Evolutionary conservation across 2,329 filamentous ascomycete species (phyloP), one percentile per base, ranked within the genome.

Genomic region (Exophiala sp.): DNA sequence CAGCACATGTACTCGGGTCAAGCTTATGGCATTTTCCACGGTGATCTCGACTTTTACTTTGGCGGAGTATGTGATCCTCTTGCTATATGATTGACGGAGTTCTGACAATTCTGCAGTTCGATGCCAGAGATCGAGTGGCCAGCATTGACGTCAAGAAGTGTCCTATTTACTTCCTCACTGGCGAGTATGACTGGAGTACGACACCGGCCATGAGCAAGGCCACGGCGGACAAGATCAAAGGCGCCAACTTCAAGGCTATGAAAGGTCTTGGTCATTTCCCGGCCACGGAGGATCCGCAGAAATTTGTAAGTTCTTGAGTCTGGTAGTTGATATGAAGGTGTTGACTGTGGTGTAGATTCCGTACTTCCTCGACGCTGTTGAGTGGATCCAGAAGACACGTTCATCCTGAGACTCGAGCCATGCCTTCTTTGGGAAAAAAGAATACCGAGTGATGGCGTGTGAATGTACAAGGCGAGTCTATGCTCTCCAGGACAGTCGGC

Each of bases 11-110:
- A 78, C 62, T 74, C 70, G 5, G 70, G 70, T 0, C 76, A 78
- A 66, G 76, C 76, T 1, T 79, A 78, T 53, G 75, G 75, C 1
- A 75, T 78, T 45, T 78, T 79, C 68, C 76, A 78, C 61, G 76
- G 76, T 20, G 75, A 78, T 54, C 65, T 78, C 12, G 74, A 78
- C 62, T 78, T 78, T 63, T 78, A 77, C 67, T 78, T 78, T 48
- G 73, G 73, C 47, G 75, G 75, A 8, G 24, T 29, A 29, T 5
- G 24, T 29, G 5, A 5, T 8, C 24, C 7, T 29, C 24, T 29
- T 29, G 24, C 24, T 8, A 5, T 8, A 5, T 5, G 24, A 29
- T 1, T 1, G 24, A 29, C 24, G 7, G 5, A 8, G 2, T 29
- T 29, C 7, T 29, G 24, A 29, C 24, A 5, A 4, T 29, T 29